phyloP scores from a whole-genome alignment of 2,329 filamentous ascomycete genomes.

The Claviceps sp. region DNA sequence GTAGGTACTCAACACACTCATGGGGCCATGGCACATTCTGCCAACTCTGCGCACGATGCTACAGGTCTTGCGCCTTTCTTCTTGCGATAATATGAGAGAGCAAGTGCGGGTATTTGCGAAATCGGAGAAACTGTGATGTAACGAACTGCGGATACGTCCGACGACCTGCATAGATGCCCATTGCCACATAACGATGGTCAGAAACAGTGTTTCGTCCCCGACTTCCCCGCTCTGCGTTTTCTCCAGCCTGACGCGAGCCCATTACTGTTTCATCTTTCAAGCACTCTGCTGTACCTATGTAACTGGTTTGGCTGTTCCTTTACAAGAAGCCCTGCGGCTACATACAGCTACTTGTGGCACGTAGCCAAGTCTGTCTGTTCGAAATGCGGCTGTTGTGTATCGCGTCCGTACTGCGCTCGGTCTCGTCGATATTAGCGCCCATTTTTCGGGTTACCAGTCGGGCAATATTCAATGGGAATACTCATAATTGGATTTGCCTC shows the following conservation, averaged over 20 bases:
- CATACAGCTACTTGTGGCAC: not conserved
- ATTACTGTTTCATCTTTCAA: not conserved
- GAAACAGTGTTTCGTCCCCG: not conserved
- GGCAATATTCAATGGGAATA: not conserved
- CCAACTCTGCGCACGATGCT: not conserved
- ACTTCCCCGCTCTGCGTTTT: not conserved
- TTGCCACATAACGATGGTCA: not conserved
- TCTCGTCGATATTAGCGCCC: not conserved
- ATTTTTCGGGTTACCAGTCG: not conserved
- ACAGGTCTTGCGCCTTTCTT: not conserved
- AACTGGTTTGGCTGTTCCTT: not conserved
- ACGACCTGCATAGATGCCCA: not conserved
- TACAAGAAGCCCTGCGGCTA: not conserved
- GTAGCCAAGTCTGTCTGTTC: not conserved
- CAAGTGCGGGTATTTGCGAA: not conserved
- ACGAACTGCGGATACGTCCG: not conserved
- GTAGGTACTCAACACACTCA: no score
- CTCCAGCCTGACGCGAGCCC: not conserved
- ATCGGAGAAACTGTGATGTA: not conserved
- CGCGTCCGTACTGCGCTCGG: not conserved
- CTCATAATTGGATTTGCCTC: not conserved
- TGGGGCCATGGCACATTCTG: no score
- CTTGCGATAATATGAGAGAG: not conserved
- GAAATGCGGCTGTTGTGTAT: not conserved
- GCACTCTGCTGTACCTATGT: not conserved